These are phyloP conservation scores for Phytophthora tentaculata DNA, from an alignment of 352 stramenopile genomes.

Conservation along the genomic window DNA sequence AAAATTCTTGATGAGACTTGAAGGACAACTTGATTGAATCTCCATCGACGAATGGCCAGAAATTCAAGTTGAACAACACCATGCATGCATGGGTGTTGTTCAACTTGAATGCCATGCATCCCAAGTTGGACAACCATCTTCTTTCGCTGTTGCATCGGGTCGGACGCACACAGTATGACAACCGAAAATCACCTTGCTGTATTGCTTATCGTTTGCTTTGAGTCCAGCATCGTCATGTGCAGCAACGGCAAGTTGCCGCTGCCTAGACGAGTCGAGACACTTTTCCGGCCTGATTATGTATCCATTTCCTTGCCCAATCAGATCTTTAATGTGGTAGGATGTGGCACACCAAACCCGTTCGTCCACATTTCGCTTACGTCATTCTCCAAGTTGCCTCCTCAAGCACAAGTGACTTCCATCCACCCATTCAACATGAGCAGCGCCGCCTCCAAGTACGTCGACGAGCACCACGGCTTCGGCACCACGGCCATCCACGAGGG, in stretches of 20 bases:
- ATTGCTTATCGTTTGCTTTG: neutral
- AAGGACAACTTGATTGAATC: too few relatives aligned
- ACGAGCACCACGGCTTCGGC: conserved; percentile 85
- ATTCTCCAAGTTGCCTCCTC: conserved; percentile 30
- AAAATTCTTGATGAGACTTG: too few relatives aligned
- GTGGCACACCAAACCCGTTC: conserved; percentile 11
- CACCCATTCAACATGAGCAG: conserved; percentile 43
- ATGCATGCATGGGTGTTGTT: too few relatives aligned
- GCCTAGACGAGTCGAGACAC: conserved; percentile 8
- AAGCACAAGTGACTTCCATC: conserved; percentile 1
- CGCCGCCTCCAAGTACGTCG: conserved; percentile 59
- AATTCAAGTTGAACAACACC: neutral
- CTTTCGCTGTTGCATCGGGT: neutral
- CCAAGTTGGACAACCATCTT: neutral
- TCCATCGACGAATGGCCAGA: neutral
- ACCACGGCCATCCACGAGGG: conserved; percentile 87
- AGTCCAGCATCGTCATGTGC: neutral
- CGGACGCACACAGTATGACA: conserved; percentile 1
- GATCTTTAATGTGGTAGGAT: neutral
- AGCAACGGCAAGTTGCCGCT: neutral
- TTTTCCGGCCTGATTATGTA: neutral
- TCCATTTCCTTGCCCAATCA: conserved; percentile 1
- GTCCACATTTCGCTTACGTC: conserved; percentile 18
- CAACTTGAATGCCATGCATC: neutral
- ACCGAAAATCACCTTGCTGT: too few relatives aligned